These are phyloP conservation scores for Claviceps sp. DNA, from an alignment of 2,329 filamentous ascomycete species.

Conservation along the genomic window DNA sequence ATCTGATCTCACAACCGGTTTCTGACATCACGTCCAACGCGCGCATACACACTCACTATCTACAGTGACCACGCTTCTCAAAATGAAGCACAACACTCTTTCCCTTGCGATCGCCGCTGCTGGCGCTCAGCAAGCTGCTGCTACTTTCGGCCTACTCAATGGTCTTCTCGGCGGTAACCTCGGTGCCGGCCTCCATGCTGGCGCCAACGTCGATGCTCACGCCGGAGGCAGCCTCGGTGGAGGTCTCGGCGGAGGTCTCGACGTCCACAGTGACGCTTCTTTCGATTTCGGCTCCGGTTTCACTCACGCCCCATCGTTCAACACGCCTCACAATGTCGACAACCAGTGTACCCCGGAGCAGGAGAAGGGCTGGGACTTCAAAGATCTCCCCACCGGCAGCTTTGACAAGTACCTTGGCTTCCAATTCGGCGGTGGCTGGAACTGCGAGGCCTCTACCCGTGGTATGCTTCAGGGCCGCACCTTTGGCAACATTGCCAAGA, in stretches of 20 bases:
- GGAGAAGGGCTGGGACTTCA: slow-evolving; percentile 58
- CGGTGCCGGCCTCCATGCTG: slow-evolving; percentile 1
- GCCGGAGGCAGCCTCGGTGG: background rate
- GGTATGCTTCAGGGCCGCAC: slow-evolving; percentile 39
- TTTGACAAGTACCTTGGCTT: slow-evolving; percentile 60
- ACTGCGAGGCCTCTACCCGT: slow-evolving; percentile 50
- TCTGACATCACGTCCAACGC: background rate
- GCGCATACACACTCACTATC: slow-evolving; percentile 5
- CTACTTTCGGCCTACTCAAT: slow-evolving; percentile 17
- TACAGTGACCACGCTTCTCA: slow-evolving; percentile 11
- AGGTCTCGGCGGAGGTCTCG: background rate
- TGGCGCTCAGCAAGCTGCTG: slow-evolving; percentile 34
- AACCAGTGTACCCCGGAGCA: slow-evolving; percentile 67
- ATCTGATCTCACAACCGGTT: slow-evolving; percentile 14
- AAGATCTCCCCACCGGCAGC: slow-evolving; percentile 44
- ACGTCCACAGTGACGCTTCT: background rate
- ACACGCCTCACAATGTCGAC: slow-evolving; percentile 56
- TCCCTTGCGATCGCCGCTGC: slow-evolving; percentile 37
- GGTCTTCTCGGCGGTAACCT: slow-evolving; percentile 3
- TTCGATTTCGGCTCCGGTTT: slow-evolving; percentile 6
- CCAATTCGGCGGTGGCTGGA: slow-evolving; percentile 56
- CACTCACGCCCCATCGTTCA: slow-evolving; percentile 35
- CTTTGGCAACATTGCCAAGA: slow-evolving; percentile 32
- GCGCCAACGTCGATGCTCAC: background rate
- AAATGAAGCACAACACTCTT: slow-evolving; percentile 36